Conservation (phyloP, 2,329 filamentous ascomycete species). For the Neoscytalidium dimidiatum region DNA sequence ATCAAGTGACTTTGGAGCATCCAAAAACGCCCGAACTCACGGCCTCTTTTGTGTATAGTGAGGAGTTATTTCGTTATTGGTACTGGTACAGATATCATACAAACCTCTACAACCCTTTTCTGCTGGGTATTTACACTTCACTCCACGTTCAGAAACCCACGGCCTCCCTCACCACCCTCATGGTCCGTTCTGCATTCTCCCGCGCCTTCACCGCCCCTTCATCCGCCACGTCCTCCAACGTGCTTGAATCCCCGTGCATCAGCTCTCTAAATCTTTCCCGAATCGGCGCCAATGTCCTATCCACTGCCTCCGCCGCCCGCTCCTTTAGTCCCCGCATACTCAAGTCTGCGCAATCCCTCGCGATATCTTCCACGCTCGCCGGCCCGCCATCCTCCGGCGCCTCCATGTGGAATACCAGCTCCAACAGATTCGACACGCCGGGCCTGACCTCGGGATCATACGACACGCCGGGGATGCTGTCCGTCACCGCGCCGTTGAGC, state of each 20-base stretch:
- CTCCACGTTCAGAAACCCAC: conserved; percentile 1
- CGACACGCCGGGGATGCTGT: conserved; percentile 66
- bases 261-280: conserved; percentile 59
- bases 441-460: conserved; percentile 73
- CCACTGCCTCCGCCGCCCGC: conserved; percentile 61
- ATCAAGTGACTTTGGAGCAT: neutral
- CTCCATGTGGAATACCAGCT: conserved; percentile 74
- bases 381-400: conserved; percentile 33
- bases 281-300: conserved; percentile 55
- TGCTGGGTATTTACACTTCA: neutral
- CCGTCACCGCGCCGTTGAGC: conserved; percentile 74
- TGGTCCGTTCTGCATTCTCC: conserved; percentile 57
- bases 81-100: neutral
- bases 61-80: neutral
- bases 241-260: conserved; percentile 47
- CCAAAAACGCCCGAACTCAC: too few species aligned
- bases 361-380: conserved; percentile 21
- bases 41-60: too few species aligned
- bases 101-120: neutral
- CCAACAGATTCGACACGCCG: conserved; percentile 84
- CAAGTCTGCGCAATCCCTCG: conserved; percentile 39
- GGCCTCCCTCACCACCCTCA: conserved; percentile 31
- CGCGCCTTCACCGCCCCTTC: conserved; percentile 64
- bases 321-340: conserved; percentile 65
- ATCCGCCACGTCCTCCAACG: conserved; percentile 59